phyloP scores from a whole-genome alignment of 1,139 yeast species.

The Kodamaea plutei region DNA sequence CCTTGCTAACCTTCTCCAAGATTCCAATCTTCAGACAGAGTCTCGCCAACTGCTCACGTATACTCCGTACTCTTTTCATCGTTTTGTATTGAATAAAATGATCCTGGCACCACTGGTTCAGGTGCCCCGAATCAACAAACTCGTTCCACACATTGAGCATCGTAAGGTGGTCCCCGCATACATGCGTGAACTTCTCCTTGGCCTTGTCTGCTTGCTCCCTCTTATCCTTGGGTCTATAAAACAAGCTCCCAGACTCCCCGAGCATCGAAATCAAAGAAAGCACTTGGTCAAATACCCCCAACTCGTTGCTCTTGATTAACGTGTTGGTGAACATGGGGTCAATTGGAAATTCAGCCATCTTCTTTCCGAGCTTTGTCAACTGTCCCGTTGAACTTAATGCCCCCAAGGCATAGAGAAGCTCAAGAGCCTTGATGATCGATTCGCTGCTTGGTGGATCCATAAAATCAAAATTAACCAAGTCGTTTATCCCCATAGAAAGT shows the following conservation, averaged over 20 bases:
- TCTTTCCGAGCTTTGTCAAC: conserved; percentile 72
- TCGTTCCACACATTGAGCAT: conserved; percentile 69
- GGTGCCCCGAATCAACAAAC: conserved; percentile 70
- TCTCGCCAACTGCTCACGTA: conserved; percentile 63
- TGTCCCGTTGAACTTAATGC: conserved; percentile 80
- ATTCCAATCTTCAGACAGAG: conserved; percentile 62
- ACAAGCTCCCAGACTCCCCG: conserved; percentile 73
- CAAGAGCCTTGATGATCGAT: conserved; percentile 71
- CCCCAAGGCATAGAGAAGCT: conserved; percentile 77
- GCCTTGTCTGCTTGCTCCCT: conserved; percentile 63
- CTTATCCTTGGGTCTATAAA: conserved; percentile 70
- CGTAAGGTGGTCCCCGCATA: conserved; percentile 76
- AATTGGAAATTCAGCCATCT: conserved; percentile 90
- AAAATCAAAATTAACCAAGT: conserved; percentile 78
- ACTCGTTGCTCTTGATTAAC: conserved; percentile 57
- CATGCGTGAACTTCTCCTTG: conserved; percentile 46
- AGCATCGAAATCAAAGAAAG: conserved; percentile 75
- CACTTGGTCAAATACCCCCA: conserved; percentile 60
- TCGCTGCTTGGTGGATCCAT: conserved; percentile 81
- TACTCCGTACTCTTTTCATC: conserved; percentile 63
- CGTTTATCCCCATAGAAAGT: conserved; percentile 77
- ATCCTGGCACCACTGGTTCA: conserved; percentile 84
- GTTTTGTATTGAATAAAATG: conserved; percentile 76
- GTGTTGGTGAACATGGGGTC: conserved; percentile 87
- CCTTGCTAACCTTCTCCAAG: conserved; percentile 12